Percentiles rank a stretch among this genome's conserved stretches.
phyloP scores from a whole-genome alignment of 2,329 filamentous ascomycete genomes.

The Venturia asperata region DNA sequence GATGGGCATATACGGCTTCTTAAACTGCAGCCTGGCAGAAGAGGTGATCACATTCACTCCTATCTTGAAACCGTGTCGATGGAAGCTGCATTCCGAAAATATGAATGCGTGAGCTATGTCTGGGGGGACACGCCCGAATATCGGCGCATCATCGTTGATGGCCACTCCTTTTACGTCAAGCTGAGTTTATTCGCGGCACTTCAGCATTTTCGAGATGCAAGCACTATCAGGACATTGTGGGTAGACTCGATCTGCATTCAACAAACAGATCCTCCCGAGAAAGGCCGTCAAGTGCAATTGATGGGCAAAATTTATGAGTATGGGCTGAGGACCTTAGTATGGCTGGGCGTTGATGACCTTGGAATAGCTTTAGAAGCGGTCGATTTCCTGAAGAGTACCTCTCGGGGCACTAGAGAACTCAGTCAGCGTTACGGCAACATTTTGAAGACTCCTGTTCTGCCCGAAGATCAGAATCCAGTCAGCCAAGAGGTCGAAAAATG shows the following conservation, averaged over 20 bases:
- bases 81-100: conserved; percentile 1
- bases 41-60: conserved; percentile 11
- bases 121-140: conserved; percentile 12
- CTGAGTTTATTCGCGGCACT: conserved; percentile 13
- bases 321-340: neutral
- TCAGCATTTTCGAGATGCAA: conserved; percentile 5
- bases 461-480: neutral
- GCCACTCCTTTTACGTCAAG: conserved; percentile 10
- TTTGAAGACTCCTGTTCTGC: neutral
- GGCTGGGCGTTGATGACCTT: neutral
- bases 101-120: conserved; percentile 17
- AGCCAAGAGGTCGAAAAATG: neutral
- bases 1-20: conserved; percentile 6
- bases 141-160: conserved; percentile 14
- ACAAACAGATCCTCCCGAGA: conserved; percentile 7
- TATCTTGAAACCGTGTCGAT: conserved; percentile 12
- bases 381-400: conserved; percentile 1
- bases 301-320: conserved; percentile 11
- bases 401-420: neutral
- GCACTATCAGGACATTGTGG: neutral
- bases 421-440: neutral
- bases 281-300: conserved; percentile 9
- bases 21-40: conserved; percentile 16
- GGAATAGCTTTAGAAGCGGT: neutral
- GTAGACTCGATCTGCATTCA: conserved; percentile 12